phyloP scores from a whole-genome alignment of 306 rosid species.

The Vigna reflexopilosa region DNA sequence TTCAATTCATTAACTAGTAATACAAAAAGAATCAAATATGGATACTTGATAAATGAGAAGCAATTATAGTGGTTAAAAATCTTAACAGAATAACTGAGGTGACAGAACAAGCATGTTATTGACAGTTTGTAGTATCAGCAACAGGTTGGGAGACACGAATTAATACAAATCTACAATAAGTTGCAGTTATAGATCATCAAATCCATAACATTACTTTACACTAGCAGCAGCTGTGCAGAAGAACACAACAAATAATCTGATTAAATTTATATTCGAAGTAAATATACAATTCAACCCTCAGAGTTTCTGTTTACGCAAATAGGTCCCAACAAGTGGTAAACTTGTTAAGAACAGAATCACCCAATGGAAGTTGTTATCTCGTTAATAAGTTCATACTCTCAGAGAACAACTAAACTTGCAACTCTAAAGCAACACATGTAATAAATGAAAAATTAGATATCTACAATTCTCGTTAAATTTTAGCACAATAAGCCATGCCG shows the following conservation, averaged over 20 bases:
- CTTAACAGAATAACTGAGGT: conserved; percentile 10
- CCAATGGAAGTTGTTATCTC: not conserved
- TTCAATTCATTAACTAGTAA: conserved; percentile 11
- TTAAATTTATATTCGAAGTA: not conserved
- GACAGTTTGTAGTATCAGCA: not conserved
- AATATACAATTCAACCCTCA: not conserved
- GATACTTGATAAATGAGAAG: conserved; percentile 19
- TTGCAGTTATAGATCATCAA: conserved; percentile 38
- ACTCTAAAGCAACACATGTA: not conserved
- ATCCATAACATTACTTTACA: conserved; percentile 17
- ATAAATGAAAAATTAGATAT: not conserved
- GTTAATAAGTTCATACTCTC: not conserved
- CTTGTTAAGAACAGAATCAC: not conserved
- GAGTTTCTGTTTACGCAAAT: not conserved
- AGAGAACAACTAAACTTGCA: not conserved
- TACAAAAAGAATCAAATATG: not conserved
- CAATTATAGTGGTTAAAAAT: conserved; percentile 5
- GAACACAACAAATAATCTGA: conserved; percentile 8
- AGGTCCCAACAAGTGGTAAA: not conserved
- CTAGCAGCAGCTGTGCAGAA: not conserved
- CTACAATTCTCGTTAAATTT: not conserved
- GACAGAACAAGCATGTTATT: not conserved
- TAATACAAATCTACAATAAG: not conserved
- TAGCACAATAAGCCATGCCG: conserved; percentile 4
- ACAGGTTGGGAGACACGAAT: not conserved